phyloP scores from a whole-genome alignment of 1,284 basidiomycete genomes.

The Ganoderma lingzhi region DNA sequence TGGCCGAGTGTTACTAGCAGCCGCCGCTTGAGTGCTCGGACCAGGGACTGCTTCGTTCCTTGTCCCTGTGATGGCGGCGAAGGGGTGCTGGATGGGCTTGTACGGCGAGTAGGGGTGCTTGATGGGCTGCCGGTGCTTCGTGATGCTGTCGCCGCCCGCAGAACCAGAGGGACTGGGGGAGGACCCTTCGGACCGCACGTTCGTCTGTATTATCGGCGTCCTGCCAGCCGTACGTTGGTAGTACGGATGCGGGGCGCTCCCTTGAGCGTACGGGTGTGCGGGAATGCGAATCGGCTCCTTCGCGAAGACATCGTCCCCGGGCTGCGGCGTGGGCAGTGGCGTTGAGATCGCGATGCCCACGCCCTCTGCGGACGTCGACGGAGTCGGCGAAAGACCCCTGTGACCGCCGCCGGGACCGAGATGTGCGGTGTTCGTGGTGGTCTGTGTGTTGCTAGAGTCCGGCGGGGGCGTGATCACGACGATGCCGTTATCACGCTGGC shows the following conservation, averaged over 20 bases:
- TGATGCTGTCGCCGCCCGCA: conserved; percentile 46
- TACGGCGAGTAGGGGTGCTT: conserved; percentile 51
- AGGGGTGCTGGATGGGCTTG: conserved; percentile 45
- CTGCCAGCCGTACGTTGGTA: conserved; percentile 27
- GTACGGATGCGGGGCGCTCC: conserved; percentile 44
- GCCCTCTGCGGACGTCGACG: conserved; percentile 44
- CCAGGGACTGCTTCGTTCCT: conserved; percentile 8
- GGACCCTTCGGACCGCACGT: conserved; percentile 12
- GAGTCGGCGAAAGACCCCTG: conserved; percentile 41
- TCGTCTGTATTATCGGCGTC: conserved; percentile 20
- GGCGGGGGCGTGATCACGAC: conserved; percentile 34
- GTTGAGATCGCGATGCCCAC: conserved; percentile 77
- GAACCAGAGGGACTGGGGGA: conserved; percentile 21
- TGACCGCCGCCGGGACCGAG: conserved; percentile 14
- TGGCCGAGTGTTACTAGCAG: background rate
- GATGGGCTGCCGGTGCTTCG: conserved; percentile 58
- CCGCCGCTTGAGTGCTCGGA: background rate
- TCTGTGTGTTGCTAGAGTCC: conserved; percentile 1
- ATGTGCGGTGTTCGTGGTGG: background rate
- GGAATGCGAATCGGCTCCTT: conserved; percentile 50
- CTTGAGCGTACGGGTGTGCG: conserved; percentile 67
- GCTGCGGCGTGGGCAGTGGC: conserved; percentile 48
- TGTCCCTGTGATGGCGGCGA: conserved; percentile 37
- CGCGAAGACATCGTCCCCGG: conserved; percentile 43
- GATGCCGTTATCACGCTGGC: conserved; percentile 27